These are phyloP conservation scores for Pythium aphanidermatum DNA, from an alignment of 352 stramenopile genomes.

Conservation along the genomic window DNA sequence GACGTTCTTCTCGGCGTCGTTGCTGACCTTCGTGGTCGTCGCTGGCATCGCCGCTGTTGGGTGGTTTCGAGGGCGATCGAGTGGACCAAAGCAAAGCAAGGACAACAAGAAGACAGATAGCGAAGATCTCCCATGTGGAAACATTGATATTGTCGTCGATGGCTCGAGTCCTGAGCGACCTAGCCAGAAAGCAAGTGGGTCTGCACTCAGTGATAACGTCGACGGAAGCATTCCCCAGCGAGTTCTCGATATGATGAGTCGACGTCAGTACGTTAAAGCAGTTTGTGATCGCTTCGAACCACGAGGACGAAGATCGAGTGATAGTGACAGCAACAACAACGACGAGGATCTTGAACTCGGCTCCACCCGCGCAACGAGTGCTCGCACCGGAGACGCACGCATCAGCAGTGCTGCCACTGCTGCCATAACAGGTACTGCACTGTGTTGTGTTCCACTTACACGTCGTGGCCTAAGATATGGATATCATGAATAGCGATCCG, in stretches of 20 bases:
- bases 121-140: slow-evolving; percentile 8
- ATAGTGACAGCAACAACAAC: not conserved
- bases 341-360: not conserved
- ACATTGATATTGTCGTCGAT: slow-evolving; percentile 45
- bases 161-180: not conserved
- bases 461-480: no score
- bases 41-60: slow-evolving; percentile 18
- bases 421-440: slow-evolving; percentile 3
- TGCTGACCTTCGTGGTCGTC: slow-evolving; percentile 27
- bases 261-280: slow-evolving; percentile 17
- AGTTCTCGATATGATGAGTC: slow-evolving; percentile 14
- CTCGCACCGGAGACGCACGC: not conserved
- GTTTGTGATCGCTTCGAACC: slow-evolving; percentile 19
- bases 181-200: not conserved
- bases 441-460: no score
- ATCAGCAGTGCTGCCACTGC: no score
- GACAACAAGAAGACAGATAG: slow-evolving; percentile 27
- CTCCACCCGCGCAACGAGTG: not conserved
- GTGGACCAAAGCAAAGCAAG: slow-evolving; percentile 15
- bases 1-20: slow-evolving; percentile 11
- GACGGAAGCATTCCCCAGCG: slow-evolving; percentile 1
- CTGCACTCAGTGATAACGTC: no score
- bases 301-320: not conserved
- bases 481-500: slow-evolving; percentile 2
- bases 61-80: slow-evolving; percentile 21